phyloP scores from a whole-genome alignment of 2,329 filamentous ascomycete genomes.

The Aureobasidium sp. region DNA sequence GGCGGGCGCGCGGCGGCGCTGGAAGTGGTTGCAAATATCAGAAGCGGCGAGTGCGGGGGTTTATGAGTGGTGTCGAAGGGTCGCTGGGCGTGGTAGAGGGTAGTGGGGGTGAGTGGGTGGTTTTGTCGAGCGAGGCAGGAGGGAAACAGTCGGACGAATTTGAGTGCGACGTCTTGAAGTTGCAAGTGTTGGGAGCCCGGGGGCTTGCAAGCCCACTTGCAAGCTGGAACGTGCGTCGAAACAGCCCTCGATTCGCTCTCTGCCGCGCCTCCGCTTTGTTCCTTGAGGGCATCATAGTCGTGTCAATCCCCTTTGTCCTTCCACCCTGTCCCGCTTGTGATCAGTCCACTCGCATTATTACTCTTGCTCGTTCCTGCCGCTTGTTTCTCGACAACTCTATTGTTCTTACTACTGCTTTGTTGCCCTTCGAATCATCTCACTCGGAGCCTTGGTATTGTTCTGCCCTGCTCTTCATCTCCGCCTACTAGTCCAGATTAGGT shows the following conservation, averaged over 20 bases:
- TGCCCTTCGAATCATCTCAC: background rate
- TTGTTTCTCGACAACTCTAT: background rate
- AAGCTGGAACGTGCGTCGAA: background rate
- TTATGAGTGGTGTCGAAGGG: background rate
- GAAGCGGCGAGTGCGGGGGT: background rate
- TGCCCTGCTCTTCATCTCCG: background rate
- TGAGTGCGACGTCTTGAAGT: slow-evolving; percentile 2
- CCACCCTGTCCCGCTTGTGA: background rate
- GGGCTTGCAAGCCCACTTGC: background rate
- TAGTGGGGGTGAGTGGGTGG: background rate
- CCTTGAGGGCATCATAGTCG: slow-evolving; percentile 4
- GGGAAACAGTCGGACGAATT: background rate
- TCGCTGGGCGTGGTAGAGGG: slow-evolving; percentile 1
- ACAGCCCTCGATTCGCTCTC: slow-evolving; percentile 6
- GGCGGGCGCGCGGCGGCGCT: slow-evolving; percentile 9
- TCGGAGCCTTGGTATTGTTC: background rate
- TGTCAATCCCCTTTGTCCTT: slow-evolving; percentile 5
- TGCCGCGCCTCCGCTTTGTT: slow-evolving; percentile 5
- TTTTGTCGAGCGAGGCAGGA: background rate
- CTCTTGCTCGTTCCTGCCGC: background rate
- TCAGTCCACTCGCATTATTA: background rate
- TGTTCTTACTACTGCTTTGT: background rate
- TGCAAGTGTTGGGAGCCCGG: background rate
- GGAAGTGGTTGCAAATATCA: background rate
- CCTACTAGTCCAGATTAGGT: slow-evolving; percentile 3